Conservation (phyloP, 345 rosid genomes). For the Citrus cavaleriei region DNA sequence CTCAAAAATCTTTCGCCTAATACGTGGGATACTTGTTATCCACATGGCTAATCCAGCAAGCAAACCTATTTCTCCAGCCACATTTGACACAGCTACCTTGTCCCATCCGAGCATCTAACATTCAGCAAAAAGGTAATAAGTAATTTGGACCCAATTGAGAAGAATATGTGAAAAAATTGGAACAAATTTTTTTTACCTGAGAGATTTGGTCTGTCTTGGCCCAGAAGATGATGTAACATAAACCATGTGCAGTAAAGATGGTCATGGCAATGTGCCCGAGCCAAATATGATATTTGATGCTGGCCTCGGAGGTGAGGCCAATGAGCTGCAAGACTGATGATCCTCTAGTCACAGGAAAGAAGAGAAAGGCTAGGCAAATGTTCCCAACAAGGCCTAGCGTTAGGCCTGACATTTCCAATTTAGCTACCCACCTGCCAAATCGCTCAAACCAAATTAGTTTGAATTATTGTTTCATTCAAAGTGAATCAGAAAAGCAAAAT, state of each 20-base stretch:
- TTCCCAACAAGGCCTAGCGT: slow-evolving; percentile 33
- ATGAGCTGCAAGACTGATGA: slow-evolving; percentile 37
- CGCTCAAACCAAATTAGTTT: background rate
- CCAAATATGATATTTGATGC: slow-evolving; percentile 54
- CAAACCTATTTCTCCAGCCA: slow-evolving; percentile 51
- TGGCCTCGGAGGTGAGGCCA: slow-evolving; percentile 37
- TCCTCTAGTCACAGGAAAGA: slow-evolving; percentile 49
- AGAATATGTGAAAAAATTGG: background rate
- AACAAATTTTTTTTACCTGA: slow-evolving; percentile 14
- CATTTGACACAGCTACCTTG: slow-evolving; percentile 32
- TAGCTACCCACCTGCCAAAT: slow-evolving; percentile 31
- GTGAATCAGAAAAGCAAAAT: background rate
- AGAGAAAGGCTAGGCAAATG: slow-evolving; percentile 34
- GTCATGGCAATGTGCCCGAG: slow-evolving; percentile 34
- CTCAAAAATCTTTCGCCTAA: slow-evolving; percentile 48
- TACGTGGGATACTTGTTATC: slow-evolving; percentile 36
- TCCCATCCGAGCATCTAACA: slow-evolving; percentile 45
- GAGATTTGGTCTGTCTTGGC: slow-evolving; percentile 24
- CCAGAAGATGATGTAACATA: slow-evolving; percentile 34
- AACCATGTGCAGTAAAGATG: slow-evolving; percentile 42
- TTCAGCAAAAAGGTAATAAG: background rate
- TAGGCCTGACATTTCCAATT: slow-evolving; percentile 19
- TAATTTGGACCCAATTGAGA: background rate
- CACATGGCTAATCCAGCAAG: slow-evolving; percentile 47
- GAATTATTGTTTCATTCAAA: background rate